Conservation (phyloP, 768 basidiomycete species). For the Leccinum boreale region DNA sequence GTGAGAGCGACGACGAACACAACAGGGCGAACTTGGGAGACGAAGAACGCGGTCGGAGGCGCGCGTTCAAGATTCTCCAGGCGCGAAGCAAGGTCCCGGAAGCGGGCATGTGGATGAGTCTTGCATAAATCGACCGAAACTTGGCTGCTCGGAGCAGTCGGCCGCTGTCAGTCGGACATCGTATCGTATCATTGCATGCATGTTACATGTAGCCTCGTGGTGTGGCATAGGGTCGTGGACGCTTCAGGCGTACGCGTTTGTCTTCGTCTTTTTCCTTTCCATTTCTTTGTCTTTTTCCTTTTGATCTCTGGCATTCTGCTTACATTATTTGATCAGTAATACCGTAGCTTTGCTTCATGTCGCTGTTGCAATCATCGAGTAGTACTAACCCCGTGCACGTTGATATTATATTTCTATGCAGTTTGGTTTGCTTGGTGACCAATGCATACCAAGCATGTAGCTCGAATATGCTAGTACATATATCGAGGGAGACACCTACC, state of each 20-base stretch:
- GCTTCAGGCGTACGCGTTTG: constrained; percentile 7
- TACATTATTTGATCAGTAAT: constrained; percentile 34
- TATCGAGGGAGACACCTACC: neutral
- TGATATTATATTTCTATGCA: constrained; percentile 7
- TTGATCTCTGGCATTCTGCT: neutral
- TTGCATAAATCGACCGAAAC: constrained; percentile 40
- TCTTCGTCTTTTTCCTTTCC: neutral
- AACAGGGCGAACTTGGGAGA: constrained; percentile 18
- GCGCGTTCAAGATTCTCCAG: constrained; percentile 67
- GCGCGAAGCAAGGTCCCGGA: constrained; percentile 65
- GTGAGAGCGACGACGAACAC: constrained; percentile 26
- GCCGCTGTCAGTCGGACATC: neutral
- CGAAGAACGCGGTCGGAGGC: constrained; percentile 49
- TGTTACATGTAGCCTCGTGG: neutral
- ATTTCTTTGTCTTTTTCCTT: constrained; percentile 1
- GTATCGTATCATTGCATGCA: neutral
- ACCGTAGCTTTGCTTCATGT: constrained; percentile 30
- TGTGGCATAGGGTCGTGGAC: constrained; percentile 9
- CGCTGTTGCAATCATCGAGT: constrained; percentile 22
- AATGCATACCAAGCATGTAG: neutral
- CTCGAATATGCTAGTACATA: neutral
- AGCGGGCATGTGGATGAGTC: constrained; percentile 79
- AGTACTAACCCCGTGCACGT: constrained; percentile 9
- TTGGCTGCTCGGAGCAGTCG: neutral
- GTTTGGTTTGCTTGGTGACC: neutral